Conservation (phyloP, 805 yeast species). For the Candida montana region DNA sequence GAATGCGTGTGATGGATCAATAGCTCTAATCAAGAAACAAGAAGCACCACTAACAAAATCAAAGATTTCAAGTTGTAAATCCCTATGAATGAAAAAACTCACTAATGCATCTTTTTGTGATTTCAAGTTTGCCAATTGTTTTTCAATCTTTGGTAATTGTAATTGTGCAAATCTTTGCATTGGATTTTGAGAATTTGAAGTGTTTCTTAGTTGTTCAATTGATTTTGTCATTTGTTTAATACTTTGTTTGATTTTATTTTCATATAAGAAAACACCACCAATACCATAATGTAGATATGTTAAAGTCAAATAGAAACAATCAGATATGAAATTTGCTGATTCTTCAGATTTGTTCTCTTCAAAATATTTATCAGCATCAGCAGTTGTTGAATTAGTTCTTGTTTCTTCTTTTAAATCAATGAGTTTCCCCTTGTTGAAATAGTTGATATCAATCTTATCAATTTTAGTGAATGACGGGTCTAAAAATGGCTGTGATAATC, state of each 20-base stretch:
- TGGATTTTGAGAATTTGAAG: conserved; percentile 14
- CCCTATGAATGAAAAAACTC: conserved; percentile 53
- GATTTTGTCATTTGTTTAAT: conserved; percentile 41
- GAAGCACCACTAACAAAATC: conserved; percentile 76
- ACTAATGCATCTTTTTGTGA: conserved; percentile 54
- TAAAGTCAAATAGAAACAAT: conserved; percentile 75
- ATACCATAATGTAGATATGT: conserved; percentile 84
- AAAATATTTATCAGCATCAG: conserved; percentile 60
- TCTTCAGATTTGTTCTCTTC: conserved; percentile 32
- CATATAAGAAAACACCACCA: conserved; percentile 65
- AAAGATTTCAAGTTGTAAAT: conserved; percentile 59
- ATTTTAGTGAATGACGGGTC: conserved; percentile 61
- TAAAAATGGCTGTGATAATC: conserved; percentile 78
- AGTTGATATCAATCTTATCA: conserved; percentile 71
- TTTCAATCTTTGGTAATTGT: conserved; percentile 49
- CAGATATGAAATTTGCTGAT: conserved; percentile 78
- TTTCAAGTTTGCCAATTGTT: conserved; percentile 32
- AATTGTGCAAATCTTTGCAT: conserved; percentile 28
- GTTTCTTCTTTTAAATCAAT: conserved; percentile 77
- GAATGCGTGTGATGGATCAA: conserved; percentile 65
- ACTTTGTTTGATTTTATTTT: conserved; percentile 50
- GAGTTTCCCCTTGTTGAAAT: conserved; percentile 48
- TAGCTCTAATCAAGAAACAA: conserved; percentile 60
- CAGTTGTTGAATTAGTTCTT: conserved; percentile 68
- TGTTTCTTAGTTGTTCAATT: conserved; percentile 22